phyloP scores from a whole-genome alignment of 352 stramenopile genomes.

The Phytophthora crassamura region DNA sequence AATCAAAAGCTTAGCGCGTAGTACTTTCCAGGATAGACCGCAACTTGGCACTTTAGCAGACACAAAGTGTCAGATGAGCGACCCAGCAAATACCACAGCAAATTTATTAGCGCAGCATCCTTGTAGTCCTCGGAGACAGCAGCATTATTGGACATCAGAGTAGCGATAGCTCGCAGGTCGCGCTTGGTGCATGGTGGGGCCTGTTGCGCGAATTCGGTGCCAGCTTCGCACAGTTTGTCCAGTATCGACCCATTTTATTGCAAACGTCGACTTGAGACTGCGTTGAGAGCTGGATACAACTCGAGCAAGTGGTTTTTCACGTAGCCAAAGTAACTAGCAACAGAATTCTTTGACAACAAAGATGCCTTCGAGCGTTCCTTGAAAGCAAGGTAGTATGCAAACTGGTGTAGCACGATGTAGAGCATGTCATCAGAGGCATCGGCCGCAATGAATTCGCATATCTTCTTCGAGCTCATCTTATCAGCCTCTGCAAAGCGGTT shows the following conservation, averaged over 20 bases:
- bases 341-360: slow-evolving; percentile 10
- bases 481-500: not conserved
- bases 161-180: not conserved
- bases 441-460: not conserved
- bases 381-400: slow-evolving; percentile 6
- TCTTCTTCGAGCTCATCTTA: not conserved
- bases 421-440: not conserved
- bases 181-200: slow-evolving; percentile 13
- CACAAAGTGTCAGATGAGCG: slow-evolving; percentile 13
- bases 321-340: slow-evolving; percentile 19
- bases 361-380: slow-evolving; percentile 9
- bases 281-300: not conserved
- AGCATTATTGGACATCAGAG: too few species aligned
- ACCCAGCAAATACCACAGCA: slow-evolving; percentile 20
- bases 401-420: slow-evolving; percentile 7
- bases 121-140: slow-evolving; percentile 15
- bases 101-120: slow-evolving; percentile 5
- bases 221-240: slow-evolving; percentile 7
- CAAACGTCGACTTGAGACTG: not conserved
- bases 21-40: slow-evolving; percentile 10
- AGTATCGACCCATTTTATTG: slow-evolving; percentile 23
- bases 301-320: slow-evolving; percentile 25
- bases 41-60: slow-evolving; percentile 4
- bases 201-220: slow-evolving; percentile 8
- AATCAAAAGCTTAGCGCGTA: too few species aligned